phyloP scores from a whole-genome alignment of 805 yeast species.

The Starmera dryadoides region DNA sequence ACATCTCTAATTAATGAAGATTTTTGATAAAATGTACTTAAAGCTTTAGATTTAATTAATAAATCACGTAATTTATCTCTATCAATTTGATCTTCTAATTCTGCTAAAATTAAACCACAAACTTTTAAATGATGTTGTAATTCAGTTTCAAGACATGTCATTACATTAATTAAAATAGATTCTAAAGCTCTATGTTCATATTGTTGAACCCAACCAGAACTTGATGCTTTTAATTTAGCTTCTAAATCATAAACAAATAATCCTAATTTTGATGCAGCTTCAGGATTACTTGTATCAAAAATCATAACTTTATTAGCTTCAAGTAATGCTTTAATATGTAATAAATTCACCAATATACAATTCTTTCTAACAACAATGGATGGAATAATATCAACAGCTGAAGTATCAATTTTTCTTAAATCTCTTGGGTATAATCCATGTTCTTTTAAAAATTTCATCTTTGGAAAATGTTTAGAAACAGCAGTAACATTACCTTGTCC shows the following conservation, averaged over 20 bases:
- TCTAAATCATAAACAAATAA: slow-evolving; percentile 81
- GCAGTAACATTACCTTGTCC: slow-evolving; percentile 64
- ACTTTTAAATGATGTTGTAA: slow-evolving; percentile 46
- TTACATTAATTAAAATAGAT: slow-evolving; percentile 72
- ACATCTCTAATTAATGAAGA: slow-evolving; percentile 71
- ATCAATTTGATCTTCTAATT: slow-evolving; percentile 73
- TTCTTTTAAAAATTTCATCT: slow-evolving; percentile 64
- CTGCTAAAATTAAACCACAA: slow-evolving; percentile 59
- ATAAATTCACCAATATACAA: slow-evolving; percentile 73
- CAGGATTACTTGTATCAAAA: slow-evolving; percentile 55
- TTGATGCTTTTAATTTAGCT: slow-evolving; percentile 46
- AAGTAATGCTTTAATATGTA: slow-evolving; percentile 88
- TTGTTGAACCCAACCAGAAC: slow-evolving; percentile 33
- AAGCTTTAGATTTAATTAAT: slow-evolving; percentile 62
- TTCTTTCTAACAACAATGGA: slow-evolving; percentile 71
- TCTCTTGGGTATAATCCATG: slow-evolving; percentile 82
- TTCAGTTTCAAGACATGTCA: slow-evolving; percentile 74
- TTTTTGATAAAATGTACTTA: slow-evolving; percentile 70
- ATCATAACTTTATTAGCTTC: slow-evolving; percentile 72
- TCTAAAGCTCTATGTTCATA: slow-evolving; percentile 84
- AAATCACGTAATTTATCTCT: slow-evolving; percentile 68
- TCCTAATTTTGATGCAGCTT: slow-evolving; percentile 65
- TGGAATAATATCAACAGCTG: slow-evolving; percentile 80
- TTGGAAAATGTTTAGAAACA: slow-evolving; percentile 74
- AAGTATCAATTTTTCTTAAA: slow-evolving; percentile 69